Conservation (phyloP, 2,329 filamentous ascomycete genomes). For the Ophiostoma sp. region DNA sequence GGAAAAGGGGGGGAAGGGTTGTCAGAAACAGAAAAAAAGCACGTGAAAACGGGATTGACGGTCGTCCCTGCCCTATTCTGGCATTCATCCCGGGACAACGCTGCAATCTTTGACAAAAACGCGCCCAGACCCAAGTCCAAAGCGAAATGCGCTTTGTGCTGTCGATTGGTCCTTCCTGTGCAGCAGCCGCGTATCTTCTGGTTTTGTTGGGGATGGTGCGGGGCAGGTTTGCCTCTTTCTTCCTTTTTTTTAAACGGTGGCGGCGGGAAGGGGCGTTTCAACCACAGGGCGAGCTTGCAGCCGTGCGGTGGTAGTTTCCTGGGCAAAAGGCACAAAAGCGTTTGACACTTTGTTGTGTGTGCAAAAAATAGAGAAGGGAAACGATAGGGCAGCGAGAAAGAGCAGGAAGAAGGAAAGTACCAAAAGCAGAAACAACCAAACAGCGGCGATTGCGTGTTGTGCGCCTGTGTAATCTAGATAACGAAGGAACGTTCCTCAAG, state of each 20-base stretch:
- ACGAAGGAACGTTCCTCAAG: constrained; percentile 5
- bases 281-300: not conserved
- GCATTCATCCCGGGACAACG: not conserved
- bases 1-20: not conserved
- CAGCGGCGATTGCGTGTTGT: not conserved
- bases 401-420: not conserved
- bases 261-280: not conserved
- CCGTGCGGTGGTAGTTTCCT: not conserved
- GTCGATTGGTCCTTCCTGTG: constrained; percentile 15
- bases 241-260: not conserved
- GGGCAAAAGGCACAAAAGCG: not conserved
- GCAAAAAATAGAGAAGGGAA: not conserved
- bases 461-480: not conserved
- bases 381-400: not conserved
- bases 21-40: constrained; percentile 1
- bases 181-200: constrained; percentile 8
- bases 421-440: not conserved
- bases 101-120: not conserved
- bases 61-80: constrained; percentile 8
- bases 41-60: constrained; percentile 21
- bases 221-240: constrained; percentile 19
- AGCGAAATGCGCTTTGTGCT: not conserved
- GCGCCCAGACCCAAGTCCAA: constrained; percentile 6
- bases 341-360: not conserved
- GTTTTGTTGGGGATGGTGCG: constrained; percentile 27